These are phyloP conservation scores for Xylaria palmicola DNA, from an alignment of 495 filamentous ascomycete genomes.

Conservation along the genomic window DNA sequence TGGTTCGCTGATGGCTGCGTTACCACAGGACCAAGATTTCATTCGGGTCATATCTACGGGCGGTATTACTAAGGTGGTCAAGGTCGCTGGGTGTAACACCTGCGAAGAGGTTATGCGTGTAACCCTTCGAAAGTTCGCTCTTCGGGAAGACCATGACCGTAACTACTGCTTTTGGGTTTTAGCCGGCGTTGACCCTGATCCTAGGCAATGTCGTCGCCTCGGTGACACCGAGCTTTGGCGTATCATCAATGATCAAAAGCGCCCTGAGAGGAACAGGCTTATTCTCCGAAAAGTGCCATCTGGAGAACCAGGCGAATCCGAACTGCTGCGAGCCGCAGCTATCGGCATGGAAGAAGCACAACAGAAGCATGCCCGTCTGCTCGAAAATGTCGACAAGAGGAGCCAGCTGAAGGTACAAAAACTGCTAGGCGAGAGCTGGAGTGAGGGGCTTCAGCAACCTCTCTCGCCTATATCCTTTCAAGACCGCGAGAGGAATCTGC, in stretches of 20 bases:
- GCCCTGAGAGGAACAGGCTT: constrained; percentile 81
- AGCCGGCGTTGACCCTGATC: constrained; percentile 78
- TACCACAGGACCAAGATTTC: constrained; percentile 75
- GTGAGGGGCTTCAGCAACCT: constrained; percentile 72
- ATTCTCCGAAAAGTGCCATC: constrained; percentile 87
- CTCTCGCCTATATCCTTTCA: constrained; percentile 71
- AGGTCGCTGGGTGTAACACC: constrained; percentile 83
- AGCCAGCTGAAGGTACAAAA: constrained; percentile 76
- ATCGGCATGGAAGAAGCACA: constrained; percentile 79
- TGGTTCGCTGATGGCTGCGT: constrained; percentile 72
- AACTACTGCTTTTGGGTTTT: constrained; percentile 84
- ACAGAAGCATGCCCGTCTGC: constrained; percentile 65
- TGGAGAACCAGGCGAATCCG: constrained; percentile 77
- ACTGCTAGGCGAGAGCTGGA: constrained; percentile 79
- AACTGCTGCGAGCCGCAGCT: constrained; percentile 76
- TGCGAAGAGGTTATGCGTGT: constrained; percentile 86
- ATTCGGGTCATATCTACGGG: constrained; percentile 90
- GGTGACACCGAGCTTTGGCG: constrained; percentile 83
- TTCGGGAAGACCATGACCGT: constrained; percentile 71
- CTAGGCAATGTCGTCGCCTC: constrained; percentile 72
- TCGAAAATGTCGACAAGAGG: constrained; percentile 63
- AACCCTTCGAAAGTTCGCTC: constrained; percentile 77
- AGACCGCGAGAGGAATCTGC: constrained; percentile 64
- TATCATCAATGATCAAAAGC: constrained; percentile 69
- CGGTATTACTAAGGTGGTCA: constrained; percentile 86